Percentiles rank a stretch among this genome's conserved stretches.
Conservation (phyloP, 805 yeast species). For the Cyberlindnera euphorbiae region DNA sequence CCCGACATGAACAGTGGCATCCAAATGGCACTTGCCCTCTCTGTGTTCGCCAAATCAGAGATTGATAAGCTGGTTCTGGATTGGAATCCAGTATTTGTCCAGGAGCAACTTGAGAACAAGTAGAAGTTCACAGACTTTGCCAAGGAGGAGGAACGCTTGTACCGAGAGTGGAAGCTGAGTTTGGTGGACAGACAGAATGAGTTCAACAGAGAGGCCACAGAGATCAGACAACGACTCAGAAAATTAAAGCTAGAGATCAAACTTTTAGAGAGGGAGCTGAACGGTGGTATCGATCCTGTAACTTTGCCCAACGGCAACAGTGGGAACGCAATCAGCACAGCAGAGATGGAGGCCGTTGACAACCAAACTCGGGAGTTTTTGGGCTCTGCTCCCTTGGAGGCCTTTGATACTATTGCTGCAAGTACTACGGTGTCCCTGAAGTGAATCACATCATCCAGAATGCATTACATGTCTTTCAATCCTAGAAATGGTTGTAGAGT, state of each 20-base stretch:
- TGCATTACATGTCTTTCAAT: too few relatives aligned
- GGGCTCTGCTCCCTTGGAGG: too few relatives aligned
- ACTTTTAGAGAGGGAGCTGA: constrained; percentile 6
- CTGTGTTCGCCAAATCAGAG: constrained; percentile 30
- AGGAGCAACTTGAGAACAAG: constrained; percentile 39
- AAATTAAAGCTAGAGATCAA: constrained; percentile 20
- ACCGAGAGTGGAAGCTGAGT: constrained; percentile 57
- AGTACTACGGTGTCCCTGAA: too few relatives aligned
- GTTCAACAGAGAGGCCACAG: constrained; percentile 35
- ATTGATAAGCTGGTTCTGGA: constrained; percentile 38
- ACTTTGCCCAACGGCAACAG: too few relatives aligned
- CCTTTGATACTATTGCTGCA: too few relatives aligned
- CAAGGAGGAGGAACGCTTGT: constrained; percentile 45
- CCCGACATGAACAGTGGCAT: constrained; percentile 29
- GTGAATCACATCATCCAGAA: too few relatives aligned
- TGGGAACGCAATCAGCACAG: too few relatives aligned
- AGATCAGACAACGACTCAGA: constrained; percentile 39
- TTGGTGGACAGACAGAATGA: constrained; percentile 50
- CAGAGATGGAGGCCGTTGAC: too few relatives aligned
- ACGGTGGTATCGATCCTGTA: too few relatives aligned
- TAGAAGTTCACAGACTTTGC: constrained; percentile 39
- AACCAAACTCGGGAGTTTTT: too few relatives aligned
- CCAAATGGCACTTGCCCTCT: constrained; percentile 34
- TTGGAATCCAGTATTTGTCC: constrained; percentile 43
- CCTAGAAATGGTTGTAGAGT: too few relatives aligned